These are phyloP conservation scores for Papiliotrema flavescens DNA, from an alignment of 1,284 basidiomycete species.

Conservation along the genomic window DNA sequence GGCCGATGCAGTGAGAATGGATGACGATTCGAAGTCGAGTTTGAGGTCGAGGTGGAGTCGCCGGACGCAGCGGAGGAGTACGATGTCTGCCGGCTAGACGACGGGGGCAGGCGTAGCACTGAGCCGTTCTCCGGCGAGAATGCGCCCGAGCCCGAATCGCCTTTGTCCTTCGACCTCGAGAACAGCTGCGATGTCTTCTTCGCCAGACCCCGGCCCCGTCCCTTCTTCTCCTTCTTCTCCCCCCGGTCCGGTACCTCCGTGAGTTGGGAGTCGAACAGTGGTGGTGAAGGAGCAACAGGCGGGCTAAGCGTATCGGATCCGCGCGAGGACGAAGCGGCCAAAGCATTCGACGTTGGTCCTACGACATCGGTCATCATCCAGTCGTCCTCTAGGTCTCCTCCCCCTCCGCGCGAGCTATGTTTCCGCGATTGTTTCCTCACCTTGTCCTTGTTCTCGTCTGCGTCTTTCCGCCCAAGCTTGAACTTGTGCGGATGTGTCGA, in stretches of 20 bases:
- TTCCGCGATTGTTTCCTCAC: conserved; percentile 5
- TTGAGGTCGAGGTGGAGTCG: conserved; percentile 19
- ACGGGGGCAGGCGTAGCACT: conserved; percentile 10
- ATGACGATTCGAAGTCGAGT: conserved; percentile 9
- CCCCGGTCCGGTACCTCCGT: conserved; percentile 22
- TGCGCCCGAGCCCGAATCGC: conserved; percentile 2
- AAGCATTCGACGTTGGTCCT: conserved; percentile 14
- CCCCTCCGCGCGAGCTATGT: neutral
- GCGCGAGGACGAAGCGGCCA: neutral
- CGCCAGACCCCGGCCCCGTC: conserved; percentile 24
- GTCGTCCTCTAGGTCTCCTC: conserved; percentile 32
- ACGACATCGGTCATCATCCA: conserved; percentile 28
- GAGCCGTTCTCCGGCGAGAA: conserved; percentile 9
- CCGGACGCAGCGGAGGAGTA: conserved; percentile 32
- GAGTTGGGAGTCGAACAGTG: conserved; percentile 18
- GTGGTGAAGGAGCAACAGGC: neutral
- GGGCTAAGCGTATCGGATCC: neutral
- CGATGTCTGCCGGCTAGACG: conserved; percentile 28
- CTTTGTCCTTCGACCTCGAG: conserved; percentile 18
- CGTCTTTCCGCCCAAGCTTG: conserved; percentile 21
- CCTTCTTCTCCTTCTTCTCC: conserved; percentile 25
- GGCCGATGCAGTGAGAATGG: conserved; percentile 19
- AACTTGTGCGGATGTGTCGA: conserved; percentile 14
- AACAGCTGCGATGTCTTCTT: conserved; percentile 47
- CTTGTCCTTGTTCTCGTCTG: conserved; percentile 19